phyloP scores from a whole-genome alignment of 1,284 basidiomycete species.

The Schizopora paradoxa region DNA sequence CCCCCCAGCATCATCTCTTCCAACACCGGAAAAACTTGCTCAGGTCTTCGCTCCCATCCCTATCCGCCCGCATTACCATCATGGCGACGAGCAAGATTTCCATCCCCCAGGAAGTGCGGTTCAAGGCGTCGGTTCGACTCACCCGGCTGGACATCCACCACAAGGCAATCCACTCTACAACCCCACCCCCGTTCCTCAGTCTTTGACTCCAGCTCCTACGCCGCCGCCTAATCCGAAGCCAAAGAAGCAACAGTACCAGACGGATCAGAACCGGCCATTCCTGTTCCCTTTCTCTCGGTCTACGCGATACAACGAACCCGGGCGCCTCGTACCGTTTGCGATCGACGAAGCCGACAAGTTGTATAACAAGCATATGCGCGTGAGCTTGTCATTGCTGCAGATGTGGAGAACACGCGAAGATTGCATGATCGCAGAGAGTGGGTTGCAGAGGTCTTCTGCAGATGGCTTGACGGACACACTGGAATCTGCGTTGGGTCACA shows the following conservation, averaged over 20 bases:
- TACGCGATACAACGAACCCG: conserved; percentile 29
- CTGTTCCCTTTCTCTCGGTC: conserved; percentile 86
- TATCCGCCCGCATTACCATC: conserved; percentile 86
- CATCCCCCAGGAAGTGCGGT: conserved; percentile 28
- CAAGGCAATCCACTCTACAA: conserved; percentile 38
- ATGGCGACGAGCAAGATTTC: conserved; percentile 57
- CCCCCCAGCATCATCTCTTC: too few relatives aligned
- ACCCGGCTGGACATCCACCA: conserved; percentile 42
- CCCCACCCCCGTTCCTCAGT: conserved; percentile 54
- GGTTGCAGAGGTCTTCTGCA: conserved; percentile 68
- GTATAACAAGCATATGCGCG: conserved; percentile 87
- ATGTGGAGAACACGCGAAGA: conserved; percentile 95
- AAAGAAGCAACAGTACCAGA: conserved; percentile 99
- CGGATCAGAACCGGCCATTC: conserved; percentile 92
- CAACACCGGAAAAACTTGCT: conserved; percentile 56
- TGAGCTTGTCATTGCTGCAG: conserved; percentile 86
- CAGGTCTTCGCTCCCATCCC: conserved; percentile 91
- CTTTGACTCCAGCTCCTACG: conserved; percentile 83
- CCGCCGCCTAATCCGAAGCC: conserved; percentile 87
- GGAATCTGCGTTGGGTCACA: conserved; percentile 32
- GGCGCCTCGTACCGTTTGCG: conserved; percentile 83
- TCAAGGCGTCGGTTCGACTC: conserved; percentile 26
- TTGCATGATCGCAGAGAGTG: conserved; percentile 90
- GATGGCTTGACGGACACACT: conserved; percentile 47
- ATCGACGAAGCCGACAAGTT: conserved; percentile 94